Conservation (phyloP, 768 basidiomycete genomes). For the Trametes gibbosa region DNA sequence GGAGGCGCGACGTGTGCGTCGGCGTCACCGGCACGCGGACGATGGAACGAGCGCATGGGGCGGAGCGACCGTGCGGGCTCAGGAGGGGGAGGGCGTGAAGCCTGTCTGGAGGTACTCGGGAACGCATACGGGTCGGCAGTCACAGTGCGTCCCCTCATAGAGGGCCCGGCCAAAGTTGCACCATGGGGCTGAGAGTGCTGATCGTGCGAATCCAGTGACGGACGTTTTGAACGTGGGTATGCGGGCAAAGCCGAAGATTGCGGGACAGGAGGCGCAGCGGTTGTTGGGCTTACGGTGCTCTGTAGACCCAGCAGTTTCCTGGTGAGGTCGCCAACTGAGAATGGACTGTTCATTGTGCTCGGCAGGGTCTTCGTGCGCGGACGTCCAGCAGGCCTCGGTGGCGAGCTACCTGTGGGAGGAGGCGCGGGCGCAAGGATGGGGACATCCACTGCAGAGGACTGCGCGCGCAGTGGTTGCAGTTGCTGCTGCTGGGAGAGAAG, state of each 20-base stretch:
- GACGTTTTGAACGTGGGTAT: conserved; percentile 10
- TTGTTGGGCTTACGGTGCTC: conserved; percentile 12
- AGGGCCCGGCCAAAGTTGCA: background rate
- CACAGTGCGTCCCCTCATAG: conserved; percentile 2
- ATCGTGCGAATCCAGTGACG: conserved; percentile 11
- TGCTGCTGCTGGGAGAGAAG: conserved; percentile 11
- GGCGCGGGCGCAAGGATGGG: background rate
- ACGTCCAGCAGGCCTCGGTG: conserved; percentile 28
- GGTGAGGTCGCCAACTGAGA: conserved; percentile 58
- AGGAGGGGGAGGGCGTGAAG: conserved; percentile 21
- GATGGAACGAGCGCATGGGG: conserved; percentile 62
- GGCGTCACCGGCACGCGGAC: conserved; percentile 36
- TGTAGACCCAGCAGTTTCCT: conserved; percentile 56
- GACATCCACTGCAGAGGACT: conserved; percentile 30
- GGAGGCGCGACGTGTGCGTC: conserved; percentile 23
- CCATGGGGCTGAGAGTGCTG: background rate
- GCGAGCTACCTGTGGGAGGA: conserved; percentile 3
- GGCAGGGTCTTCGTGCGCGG: conserved; percentile 46
- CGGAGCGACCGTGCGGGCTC: conserved; percentile 35
- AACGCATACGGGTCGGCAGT: conserved; percentile 1
- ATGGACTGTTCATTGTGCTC: conserved; percentile 35
- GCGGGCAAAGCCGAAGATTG: conserved; percentile 14
- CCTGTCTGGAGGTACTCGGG: conserved; percentile 15
- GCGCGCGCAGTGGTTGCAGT: conserved; percentile 5
- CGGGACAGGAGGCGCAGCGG: conserved; percentile 2